These are phyloP conservation scores for Microbotryum scabiosae DNA, from an alignment of 1,284 basidiomycete species.

Conservation along the genomic window DNA sequence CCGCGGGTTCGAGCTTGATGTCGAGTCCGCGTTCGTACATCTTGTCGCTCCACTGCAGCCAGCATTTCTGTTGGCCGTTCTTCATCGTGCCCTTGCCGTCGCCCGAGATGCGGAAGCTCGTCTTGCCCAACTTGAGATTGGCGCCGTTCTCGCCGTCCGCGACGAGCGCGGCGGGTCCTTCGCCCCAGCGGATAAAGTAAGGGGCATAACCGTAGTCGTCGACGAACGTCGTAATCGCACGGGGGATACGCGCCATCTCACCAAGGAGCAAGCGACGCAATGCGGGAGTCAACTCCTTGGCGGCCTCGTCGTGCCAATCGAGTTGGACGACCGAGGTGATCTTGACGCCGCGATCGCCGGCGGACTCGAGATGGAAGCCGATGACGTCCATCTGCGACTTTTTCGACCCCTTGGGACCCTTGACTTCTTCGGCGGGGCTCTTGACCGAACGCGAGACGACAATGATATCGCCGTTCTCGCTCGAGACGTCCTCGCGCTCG, in stretches of 20 bases:
- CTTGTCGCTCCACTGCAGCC: slow-evolving; percentile 27
- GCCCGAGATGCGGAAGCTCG: slow-evolving; percentile 18
- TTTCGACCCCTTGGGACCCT: slow-evolving; percentile 1
- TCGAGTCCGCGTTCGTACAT: slow-evolving; percentile 29
- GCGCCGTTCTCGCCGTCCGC: slow-evolving; percentile 11
- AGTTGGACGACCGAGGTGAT: slow-evolving; percentile 14
- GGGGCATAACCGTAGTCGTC: slow-evolving; percentile 29
- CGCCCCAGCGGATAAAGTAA: slow-evolving; percentile 29
- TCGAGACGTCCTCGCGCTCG: slow-evolving; percentile 17
- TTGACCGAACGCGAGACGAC: slow-evolving; percentile 19
- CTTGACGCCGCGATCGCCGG: slow-evolving; percentile 3
- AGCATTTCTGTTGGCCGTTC: slow-evolving; percentile 22
- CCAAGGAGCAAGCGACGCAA: slow-evolving; percentile 20
- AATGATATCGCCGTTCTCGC: slow-evolving; percentile 19
- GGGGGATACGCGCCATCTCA: slow-evolving; percentile 16
- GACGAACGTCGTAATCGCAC: slow-evolving; percentile 16
- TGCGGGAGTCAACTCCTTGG: slow-evolving; percentile 11
- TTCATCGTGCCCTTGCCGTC: slow-evolving; percentile 20
- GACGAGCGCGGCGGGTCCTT: slow-evolving; percentile 21
- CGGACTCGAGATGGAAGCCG: slow-evolving; percentile 18
- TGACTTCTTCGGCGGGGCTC: slow-evolving; percentile 11
- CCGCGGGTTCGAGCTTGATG: slow-evolving; percentile 7
- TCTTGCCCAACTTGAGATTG: slow-evolving; percentile 15
- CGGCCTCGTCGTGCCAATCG: background rate
- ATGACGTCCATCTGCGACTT: slow-evolving; percentile 13